phyloP scores from a whole-genome alignment of 768 basidiomycete genomes.

The Pleurotus cornucopiae region DNA sequence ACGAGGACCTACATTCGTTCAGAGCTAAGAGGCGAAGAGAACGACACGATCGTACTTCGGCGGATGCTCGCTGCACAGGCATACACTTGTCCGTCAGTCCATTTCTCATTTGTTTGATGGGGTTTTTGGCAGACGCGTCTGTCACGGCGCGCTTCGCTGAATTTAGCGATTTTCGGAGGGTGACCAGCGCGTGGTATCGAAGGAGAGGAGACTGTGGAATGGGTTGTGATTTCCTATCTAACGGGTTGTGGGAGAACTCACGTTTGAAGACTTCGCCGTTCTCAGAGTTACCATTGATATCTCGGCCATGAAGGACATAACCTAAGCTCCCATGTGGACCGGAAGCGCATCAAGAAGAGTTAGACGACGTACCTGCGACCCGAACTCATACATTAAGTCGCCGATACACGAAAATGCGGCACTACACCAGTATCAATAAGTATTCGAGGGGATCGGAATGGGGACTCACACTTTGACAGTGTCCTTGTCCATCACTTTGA shows the following conservation, averaged over 20 bases:
- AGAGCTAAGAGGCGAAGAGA: neutral
- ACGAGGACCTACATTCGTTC: slow-evolving; percentile 32
- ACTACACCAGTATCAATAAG: slow-evolving; percentile 31
- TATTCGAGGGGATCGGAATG: neutral
- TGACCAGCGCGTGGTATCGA: slow-evolving; percentile 73
- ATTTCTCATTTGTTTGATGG: slow-evolving; percentile 76
- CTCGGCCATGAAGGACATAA: slow-evolving; percentile 95
- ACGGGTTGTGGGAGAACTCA: slow-evolving; percentile 19
- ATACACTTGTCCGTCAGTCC: slow-evolving; percentile 79
- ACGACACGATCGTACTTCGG: slow-evolving; percentile 50
- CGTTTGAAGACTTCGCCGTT: slow-evolving; percentile 68
- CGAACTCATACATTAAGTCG: slow-evolving; percentile 82
- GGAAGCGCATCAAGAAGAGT: neutral
- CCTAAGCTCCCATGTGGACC: slow-evolving; percentile 36
- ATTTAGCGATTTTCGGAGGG: slow-evolving; percentile 72
- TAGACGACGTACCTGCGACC: slow-evolving; percentile 62
- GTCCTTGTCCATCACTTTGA: slow-evolving; percentile 63
- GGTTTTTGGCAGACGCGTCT: slow-evolving; percentile 74
- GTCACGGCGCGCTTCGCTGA: slow-evolving; percentile 82
- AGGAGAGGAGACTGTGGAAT: slow-evolving; percentile 66
- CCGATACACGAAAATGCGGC: slow-evolving; percentile 86
- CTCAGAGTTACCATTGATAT: slow-evolving; percentile 64
- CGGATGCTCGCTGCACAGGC: slow-evolving; percentile 79
- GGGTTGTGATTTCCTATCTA: slow-evolving; percentile 8
- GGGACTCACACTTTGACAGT: slow-evolving; percentile 58